Percentiles rank a stretch among this genome's conserved stretches.
Evolutionary conservation across 2,329 filamentous ascomycete species (phyloP).

Genomic region (Talaromyces sp.): DNA sequence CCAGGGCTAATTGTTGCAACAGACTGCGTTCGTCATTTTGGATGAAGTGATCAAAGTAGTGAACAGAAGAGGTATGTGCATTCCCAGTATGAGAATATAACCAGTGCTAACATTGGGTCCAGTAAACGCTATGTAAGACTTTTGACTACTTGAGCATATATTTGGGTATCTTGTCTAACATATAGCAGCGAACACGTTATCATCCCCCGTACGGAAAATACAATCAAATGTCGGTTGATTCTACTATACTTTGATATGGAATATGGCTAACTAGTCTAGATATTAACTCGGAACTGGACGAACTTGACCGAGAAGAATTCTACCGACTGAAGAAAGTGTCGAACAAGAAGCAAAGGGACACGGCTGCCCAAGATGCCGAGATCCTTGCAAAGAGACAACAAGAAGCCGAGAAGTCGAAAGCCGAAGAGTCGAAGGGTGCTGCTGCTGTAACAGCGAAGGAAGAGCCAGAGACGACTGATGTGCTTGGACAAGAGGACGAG

Average conservation of each 20-base stretch:
- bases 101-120: conserved; percentile 27
- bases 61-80: conserved; percentile 75
- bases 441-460: conserved; percentile 31
- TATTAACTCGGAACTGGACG: conserved; percentile 97
- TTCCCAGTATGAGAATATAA: background rate
- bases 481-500: conserved; percentile 71
- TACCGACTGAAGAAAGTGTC: conserved; percentile 95
- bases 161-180: conserved; percentile 19
- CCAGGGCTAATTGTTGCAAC: conserved; percentile 20
- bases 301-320: conserved; percentile 96
- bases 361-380: conserved; percentile 68
- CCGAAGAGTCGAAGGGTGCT: conserved; percentile 40
- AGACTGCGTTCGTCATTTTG: conserved; percentile 94
- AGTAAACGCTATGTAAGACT: conserved; percentile 87
- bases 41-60: conserved; percentile 99
- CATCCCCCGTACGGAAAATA: conserved; percentile 96
- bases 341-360: conserved; percentile 77
- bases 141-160: background rate
- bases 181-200: conserved; percentile 62
- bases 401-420: conserved; percentile 39
- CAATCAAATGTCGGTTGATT: conserved; percentile 80
- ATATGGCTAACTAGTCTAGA: conserved; percentile 51
- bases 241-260: background rate
- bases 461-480: conserved; percentile 55
- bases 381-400: conserved; percentile 68